Base-by-base conservation (phyloP, 2,329 filamentous ascomycete genomes). In the Colletotrichum destructivum region DNA sequence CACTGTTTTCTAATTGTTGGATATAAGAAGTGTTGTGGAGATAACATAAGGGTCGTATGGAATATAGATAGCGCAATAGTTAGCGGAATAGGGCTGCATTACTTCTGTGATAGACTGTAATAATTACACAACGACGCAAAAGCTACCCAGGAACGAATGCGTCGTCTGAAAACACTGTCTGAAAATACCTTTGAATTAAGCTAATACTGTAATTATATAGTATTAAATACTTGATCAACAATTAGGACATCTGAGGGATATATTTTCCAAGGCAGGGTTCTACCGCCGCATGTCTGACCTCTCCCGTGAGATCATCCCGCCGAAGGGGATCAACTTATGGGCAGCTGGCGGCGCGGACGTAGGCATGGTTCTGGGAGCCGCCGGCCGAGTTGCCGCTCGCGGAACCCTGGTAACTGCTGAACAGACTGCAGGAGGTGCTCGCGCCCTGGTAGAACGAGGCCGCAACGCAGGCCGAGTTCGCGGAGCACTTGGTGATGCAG, bases 1-100 rank as follows among this genome's bases (percentile, higher is more conserved):
- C 40, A 83, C 78, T 23, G 76, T 82, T 13, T 82, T 67, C 3
- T 44, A 8, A 47, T 38, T 31, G 31, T 31, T 31, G 31, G 31
- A 31, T 8, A 8, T 9, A 31, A 31, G 7, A 7, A 8, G 31
- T 9, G 31, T 31, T 31, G 6, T 31, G 6, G 31, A 31, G 8
- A 31, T 31, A 31, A 1, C 5, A 31, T 31, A 31, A 2, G 1
- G 1, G 31, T 8, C 31, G 31, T 31, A 31, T 9, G 31, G 1
- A 1, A 1, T 31, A 8, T 31, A 1, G 31, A 31, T 31, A 31
- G 31, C 31, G 31, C 31, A 31, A 31, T 9, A 31, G 31, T 9
- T 7, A 9, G 6, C 6, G 31, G 7, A 31, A 9, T 9, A 31
- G 5, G 31, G 31, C 31, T 31, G 8, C 1, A 9, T 31, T 23